These are phyloP conservation scores for Lichtheimia ornata DNA, from an alignment of 371 early-diverging fungal genomes.

Conservation along the genomic window DNA sequence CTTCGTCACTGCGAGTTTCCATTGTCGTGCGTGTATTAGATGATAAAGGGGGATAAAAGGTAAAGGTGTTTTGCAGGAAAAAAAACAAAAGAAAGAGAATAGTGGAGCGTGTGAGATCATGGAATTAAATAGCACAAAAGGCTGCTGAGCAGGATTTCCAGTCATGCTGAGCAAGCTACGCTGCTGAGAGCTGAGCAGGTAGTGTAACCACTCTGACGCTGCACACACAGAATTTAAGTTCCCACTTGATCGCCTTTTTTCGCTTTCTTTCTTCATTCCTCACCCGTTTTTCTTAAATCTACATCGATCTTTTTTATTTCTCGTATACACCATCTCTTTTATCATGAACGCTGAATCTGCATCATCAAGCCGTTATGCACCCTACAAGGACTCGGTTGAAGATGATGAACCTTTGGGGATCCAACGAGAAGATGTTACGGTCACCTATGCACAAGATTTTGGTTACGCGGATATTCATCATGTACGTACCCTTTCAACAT, in stretches of 20 bases:
- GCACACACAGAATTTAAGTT: too few relatives aligned
- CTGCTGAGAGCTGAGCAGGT: constrained; percentile 18
- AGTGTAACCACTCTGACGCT: constrained; percentile 2
- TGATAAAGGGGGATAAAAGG: not conserved
- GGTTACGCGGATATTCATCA: constrained; percentile 24
- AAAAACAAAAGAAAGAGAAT: constrained; percentile 10
- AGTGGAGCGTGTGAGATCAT: constrained; percentile 8
- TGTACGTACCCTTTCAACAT: constrained; percentile 11
- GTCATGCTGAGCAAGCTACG: constrained; percentile 10
- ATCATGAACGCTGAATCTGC: constrained; percentile 1
- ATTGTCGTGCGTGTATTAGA: not conserved
- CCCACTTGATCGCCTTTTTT: constrained; percentile 4
- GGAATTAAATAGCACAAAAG: constrained; percentile 1
- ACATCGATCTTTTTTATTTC: not conserved
- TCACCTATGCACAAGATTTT: constrained; percentile 34
- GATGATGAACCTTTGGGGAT: constrained; percentile 21
- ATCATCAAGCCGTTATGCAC: constrained; percentile 3
- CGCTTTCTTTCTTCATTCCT: constrained; percentile 9
- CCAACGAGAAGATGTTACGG: constrained; percentile 30
- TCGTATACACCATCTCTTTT: not conserved
- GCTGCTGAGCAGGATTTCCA: constrained; percentile 2
- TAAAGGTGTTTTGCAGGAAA: constrained; percentile 1
- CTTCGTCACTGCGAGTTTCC: constrained; percentile 1
- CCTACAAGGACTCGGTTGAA: constrained; percentile 15
- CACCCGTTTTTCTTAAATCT: constrained; percentile 7